A percentile compares a stretch with the other conserved stretches of the same genome.
These are phyloP conservation scores for Cordyceps cicadae DNA, from an alignment of 2,329 filamentous ascomycete species.

Conservation along the genomic window DNA sequence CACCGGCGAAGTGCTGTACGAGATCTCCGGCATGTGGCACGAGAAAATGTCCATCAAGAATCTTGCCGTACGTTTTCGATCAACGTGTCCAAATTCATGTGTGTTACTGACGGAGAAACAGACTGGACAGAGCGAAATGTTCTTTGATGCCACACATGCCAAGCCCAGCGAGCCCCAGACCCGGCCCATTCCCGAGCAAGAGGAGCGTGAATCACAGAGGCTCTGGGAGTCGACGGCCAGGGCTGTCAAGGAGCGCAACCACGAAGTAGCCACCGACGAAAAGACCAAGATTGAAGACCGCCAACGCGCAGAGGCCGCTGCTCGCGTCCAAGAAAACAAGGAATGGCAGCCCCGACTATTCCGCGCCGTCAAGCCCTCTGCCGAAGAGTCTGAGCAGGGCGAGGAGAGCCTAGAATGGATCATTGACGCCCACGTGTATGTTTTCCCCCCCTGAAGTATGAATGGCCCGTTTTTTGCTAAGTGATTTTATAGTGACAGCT, in stretches of 20 bases:
- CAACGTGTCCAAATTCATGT: not conserved
- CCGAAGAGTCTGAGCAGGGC: conserved; percentile 64
- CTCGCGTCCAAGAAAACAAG: conserved; percentile 65
- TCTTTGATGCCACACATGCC: conserved; percentile 78
- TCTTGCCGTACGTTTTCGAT: conserved; percentile 46
- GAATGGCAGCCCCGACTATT: conserved; percentile 90
- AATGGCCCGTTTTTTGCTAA: not conserved
- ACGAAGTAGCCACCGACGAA: conserved; percentile 83
- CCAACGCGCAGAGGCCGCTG: conserved; percentile 81
- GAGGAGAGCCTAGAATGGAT: conserved; percentile 94
- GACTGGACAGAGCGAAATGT: conserved; percentile 81
- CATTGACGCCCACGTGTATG: conserved; percentile 75
- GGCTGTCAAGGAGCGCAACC: conserved; percentile 77
- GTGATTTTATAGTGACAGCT: conserved; percentile 20
- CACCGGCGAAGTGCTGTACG: conserved; percentile 79
- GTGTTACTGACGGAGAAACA: conserved; percentile 26
- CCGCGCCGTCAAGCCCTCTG: conserved; percentile 61
- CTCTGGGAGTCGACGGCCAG: conserved; percentile 76
- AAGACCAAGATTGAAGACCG: conserved; percentile 94
- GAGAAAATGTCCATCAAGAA: conserved; percentile 92
- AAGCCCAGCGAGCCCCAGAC: conserved; percentile 67
- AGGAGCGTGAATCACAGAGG: conserved; percentile 79
- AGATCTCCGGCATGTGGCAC: conserved; percentile 87
- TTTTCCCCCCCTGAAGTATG: conserved; percentile 1
- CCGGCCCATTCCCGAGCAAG: conserved; percentile 77